Evolutionary conservation across 176 grass and related monocot genomes (phyloP), one percentile per base, ranked within the genome.

Genomic region (Eremochloa ophiuroides): DNA sequence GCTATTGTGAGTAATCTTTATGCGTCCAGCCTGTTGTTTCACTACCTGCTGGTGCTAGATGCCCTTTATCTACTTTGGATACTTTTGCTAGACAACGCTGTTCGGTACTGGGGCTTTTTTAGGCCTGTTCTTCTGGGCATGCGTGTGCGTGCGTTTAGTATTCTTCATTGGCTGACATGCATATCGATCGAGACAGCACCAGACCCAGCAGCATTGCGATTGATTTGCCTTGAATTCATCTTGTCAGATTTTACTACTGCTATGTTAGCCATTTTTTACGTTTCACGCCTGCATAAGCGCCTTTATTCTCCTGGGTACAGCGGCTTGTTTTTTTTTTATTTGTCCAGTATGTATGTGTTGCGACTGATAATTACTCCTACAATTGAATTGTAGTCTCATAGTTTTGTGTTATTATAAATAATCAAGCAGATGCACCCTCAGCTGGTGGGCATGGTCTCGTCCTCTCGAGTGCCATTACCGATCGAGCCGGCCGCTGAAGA

Each of bases 401-500:
- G 43, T 66, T 30, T 15, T 29, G 4, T 82, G 38, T 55, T 10
- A 12, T 44, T 10, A 12, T 44, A 48, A 51, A 69, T 46, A 18
- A 88, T 71, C 35, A 76, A 77, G 53, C 43, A 99, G 97, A 91
- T 93, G 73, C 89, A 93, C 37, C 82, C 88, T 28, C 97, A 91
- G 70, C 91, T 99, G 29, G 67, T 89, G 38, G 89, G 88, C 20
- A 35, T 35, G 34, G 34, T 35, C 5, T 5, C 96, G 26, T 83
- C 85, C 68, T 69, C 97, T 69, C 82, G 97, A 51, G 77, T 99
- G 58, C 93, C 89, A 17, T 31, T 99, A 6, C 97, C 97, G 55
- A 86, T 88, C n/a, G 91, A 99, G 67, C 76, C 91, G 9, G 89
- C 97, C 29, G 82, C 91, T 0, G 93, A 99, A 84, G 91, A 95